Evolutionary conservation across 352 stramenopile species (phyloP).

Genomic region (Phytophthora fragariaefolia): DNA sequence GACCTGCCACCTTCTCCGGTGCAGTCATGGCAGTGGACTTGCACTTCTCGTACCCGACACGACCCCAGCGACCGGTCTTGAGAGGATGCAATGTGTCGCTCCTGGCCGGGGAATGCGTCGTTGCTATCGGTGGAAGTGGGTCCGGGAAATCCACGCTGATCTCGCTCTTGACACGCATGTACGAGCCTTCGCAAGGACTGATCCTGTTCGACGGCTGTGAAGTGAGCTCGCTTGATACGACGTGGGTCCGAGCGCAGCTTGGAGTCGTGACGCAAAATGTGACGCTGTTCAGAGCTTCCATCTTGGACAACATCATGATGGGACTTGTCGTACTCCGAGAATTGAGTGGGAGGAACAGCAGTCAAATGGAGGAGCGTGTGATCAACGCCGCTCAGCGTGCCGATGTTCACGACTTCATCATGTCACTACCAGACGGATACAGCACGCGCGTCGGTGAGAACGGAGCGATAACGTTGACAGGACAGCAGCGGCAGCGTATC

Average conservation of each 20-base stretch:
- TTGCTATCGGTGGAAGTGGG: conserved; percentile 46
- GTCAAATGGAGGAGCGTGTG: conserved; percentile 63
- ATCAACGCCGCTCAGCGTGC: conserved; percentile 62
- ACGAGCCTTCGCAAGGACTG: conserved; percentile 32
- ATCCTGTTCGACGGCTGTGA: conserved; percentile 52
- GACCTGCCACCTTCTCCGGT: conserved; percentile 11
- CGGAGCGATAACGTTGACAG: conserved; percentile 88
- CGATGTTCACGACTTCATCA: conserved; percentile 69
- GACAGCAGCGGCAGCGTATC: conserved; percentile 91
- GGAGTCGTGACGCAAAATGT: conserved; percentile 44
- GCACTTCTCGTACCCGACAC: conserved; percentile 31
- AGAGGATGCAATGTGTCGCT: conserved; percentile 39
- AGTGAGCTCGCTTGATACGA: conserved; percentile 39
- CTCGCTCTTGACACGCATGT: conserved; percentile 41
- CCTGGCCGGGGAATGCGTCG: conserved; percentile 48
- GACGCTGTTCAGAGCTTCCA: conserved; percentile 52
- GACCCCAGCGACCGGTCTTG: conserved; percentile 27
- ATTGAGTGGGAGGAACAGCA: conserved; percentile 41
- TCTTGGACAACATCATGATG: conserved; percentile 66
- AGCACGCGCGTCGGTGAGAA: conserved; percentile 51
- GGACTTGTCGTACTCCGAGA: conserved; percentile 35
- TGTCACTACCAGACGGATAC: conserved; percentile 84
- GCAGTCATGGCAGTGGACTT: conserved; percentile 29
- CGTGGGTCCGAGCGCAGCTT: conserved; percentile 47
- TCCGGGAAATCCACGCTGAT: conserved; percentile 42